These are phyloP conservation scores for Xylaria acuta DNA, from an alignment of 495 filamentous ascomycete genomes.

Conservation along the genomic window DNA sequence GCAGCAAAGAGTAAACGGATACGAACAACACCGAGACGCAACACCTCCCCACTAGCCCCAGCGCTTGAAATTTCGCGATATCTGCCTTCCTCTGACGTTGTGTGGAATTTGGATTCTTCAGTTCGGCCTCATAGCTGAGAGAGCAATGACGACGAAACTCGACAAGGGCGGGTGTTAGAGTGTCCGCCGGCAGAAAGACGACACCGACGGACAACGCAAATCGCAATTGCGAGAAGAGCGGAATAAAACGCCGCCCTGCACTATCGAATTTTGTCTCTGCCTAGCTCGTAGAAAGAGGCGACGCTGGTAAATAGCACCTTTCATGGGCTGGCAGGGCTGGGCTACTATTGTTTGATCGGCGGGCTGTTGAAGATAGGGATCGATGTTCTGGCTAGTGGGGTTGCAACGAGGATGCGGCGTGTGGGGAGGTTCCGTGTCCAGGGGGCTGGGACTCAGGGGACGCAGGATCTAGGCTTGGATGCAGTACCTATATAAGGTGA, in stretches of 20 bases:
- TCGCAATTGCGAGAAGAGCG: not conserved
- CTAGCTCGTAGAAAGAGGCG: not conserved
- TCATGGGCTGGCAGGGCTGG: not conserved
- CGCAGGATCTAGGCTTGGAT: conserved; percentile 8
- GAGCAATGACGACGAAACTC: not conserved
- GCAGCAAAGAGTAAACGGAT: conserved; percentile 7
- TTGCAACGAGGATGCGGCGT: conserved; percentile 21
- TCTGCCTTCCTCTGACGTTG: not conserved
- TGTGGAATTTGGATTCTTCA: not conserved
- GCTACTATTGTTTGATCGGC: not conserved
- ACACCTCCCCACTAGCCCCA: not conserved
- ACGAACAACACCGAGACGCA: not conserved
- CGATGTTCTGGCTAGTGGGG: conserved; percentile 16
- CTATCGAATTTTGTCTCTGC: not conserved
- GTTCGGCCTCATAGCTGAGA: conserved; percentile 16
- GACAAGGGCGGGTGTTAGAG: not conserved
- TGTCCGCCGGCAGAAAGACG: not conserved
- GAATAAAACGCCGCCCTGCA: not conserved
- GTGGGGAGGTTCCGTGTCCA: conserved; percentile 34
- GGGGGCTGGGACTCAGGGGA: conserved; percentile 24
- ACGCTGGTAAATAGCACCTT: not conserved
- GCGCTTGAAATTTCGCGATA: not conserved
- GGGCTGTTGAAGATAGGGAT: not conserved
- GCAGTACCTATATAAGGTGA: not conserved
- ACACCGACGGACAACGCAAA: not conserved